phyloP scores from a whole-genome alignment of 192 early-diverging fungal species.

The Backusella morwellensis region DNA sequence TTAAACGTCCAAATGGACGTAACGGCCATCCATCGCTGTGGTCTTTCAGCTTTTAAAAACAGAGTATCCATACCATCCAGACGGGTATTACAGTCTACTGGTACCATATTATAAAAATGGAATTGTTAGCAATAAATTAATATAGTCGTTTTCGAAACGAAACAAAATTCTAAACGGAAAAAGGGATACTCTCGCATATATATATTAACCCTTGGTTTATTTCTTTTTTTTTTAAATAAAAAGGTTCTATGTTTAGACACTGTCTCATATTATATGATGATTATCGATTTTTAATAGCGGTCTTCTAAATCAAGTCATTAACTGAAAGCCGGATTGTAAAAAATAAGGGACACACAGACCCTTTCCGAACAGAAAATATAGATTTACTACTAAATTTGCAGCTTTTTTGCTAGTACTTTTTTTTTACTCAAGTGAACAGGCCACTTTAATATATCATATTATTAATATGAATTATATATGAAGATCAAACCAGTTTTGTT shows the following conservation, averaged over 20 bases:
- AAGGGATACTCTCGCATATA: background rate
- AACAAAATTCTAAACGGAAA: background rate
- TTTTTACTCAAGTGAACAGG: background rate
- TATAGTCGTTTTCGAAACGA: background rate
- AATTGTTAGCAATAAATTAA: background rate
- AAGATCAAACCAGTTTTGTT: background rate
- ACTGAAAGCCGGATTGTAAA: background rate
- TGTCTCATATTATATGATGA: background rate
- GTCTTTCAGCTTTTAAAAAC: conserved; percentile 22
- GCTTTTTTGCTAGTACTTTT: background rate
- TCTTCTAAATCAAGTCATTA: background rate
- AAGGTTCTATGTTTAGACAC: background rate
- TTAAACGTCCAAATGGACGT: conserved; percentile 27
- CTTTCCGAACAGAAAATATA: background rate
- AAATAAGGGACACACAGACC: background rate
- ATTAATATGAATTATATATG: background rate
- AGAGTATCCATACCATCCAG: conserved; percentile 32
- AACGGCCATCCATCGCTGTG: conserved; percentile 31
- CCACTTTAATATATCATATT: background rate
- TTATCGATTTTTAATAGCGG: background rate
- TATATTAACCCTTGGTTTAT: background rate
- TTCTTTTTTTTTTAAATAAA: background rate
- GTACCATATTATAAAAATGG: background rate
- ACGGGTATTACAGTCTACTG: background rate
- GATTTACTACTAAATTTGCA: background rate